These are phyloP conservation scores for Rhodotorula glutinis DNA, from an alignment of 1,284 basidiomycete species.

Conservation along the genomic window DNA sequence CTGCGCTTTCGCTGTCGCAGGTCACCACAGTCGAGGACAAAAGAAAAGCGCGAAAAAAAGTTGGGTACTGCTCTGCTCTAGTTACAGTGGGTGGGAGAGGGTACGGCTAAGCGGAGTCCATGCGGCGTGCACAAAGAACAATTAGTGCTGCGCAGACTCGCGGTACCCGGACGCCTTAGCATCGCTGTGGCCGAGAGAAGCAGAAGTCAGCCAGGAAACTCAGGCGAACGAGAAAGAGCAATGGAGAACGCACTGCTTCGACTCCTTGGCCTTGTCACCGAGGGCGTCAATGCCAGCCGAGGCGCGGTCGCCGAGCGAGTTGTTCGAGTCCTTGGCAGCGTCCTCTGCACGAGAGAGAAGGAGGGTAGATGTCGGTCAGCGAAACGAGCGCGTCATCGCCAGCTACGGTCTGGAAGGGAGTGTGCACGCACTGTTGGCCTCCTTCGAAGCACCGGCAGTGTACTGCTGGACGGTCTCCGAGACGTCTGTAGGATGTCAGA, in stretches of 20 bases:
- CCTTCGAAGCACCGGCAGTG: slow-evolving; percentile 28
- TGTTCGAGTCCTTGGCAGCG: slow-evolving; percentile 36
- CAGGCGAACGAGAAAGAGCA: neutral
- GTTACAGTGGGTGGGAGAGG: neutral
- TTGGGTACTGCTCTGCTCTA: neutral
- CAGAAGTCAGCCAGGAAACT: neutral
- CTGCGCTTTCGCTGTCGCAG: too few relatives aligned
- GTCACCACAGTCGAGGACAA: too few relatives aligned
- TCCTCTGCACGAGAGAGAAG: slow-evolving; percentile 13
- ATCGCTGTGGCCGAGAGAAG: neutral
- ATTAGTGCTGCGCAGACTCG: slow-evolving; percentile 11
- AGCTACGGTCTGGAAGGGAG: too few relatives aligned
- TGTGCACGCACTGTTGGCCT: slow-evolving; percentile 23
- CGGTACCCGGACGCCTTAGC: slow-evolving; percentile 19
- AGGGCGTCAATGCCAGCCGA: slow-evolving; percentile 36
- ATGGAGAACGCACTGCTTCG: slow-evolving; percentile 11
- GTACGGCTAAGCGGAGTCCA: neutral
- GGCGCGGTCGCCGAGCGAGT: slow-evolving; percentile 33
- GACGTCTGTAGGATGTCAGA: slow-evolving; percentile 23
- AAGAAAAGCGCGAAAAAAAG: too few relatives aligned
- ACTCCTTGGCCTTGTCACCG: slow-evolving; percentile 37
- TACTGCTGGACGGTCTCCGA: slow-evolving; percentile 22
- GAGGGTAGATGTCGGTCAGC: neutral
- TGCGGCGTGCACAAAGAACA: neutral
- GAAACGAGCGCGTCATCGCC: neutral